Evolutionary conservation across 2,329 filamentous ascomycete species (phyloP).

Genomic region (Pseudopithomyces maydicus): DNA sequence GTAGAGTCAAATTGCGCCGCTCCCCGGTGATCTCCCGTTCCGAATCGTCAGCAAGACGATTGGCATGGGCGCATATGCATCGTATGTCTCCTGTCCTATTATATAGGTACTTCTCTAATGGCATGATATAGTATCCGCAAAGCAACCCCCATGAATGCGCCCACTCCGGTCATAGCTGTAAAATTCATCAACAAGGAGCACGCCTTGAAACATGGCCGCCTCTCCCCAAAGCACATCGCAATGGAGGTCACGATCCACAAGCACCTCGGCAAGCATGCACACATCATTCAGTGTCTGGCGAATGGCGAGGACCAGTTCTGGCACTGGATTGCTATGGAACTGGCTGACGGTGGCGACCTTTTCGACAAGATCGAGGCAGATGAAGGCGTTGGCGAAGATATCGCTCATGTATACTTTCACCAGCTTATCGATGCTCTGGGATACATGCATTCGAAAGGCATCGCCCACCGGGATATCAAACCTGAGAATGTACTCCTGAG

Average conservation of each 20-base stretch:
- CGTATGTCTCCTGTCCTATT: conserved; percentile 60
- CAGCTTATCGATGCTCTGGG: conserved; percentile 89
- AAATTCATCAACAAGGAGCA: conserved; percentile 99
- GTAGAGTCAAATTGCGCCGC: conserved; percentile 85
- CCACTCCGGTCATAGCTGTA: conserved; percentile 85
- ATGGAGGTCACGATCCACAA: conserved; percentile 92
- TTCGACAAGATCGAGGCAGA: conserved; percentile 99
- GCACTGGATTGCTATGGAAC: conserved; percentile 99
- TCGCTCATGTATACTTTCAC: conserved; percentile 94
- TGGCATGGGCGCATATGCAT: conserved; percentile 94
- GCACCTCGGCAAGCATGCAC: conserved; percentile 85
- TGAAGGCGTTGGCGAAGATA: conserved; percentile 89
- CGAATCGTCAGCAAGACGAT: conserved; percentile 96
- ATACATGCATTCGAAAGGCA: conserved; percentile 95
- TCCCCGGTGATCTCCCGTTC: conserved; percentile 86
- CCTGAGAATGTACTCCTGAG: conserved; percentile 95
- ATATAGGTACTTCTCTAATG: background rate
- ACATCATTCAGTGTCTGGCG: conserved; percentile 92
- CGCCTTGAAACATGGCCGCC: conserved; percentile 83
- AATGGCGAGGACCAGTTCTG: conserved; percentile 84
- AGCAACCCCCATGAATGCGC: conserved; percentile 73
- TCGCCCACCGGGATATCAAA: conserved; percentile 77
- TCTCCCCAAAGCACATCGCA: conserved; percentile 85
- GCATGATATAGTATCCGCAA: conserved; percentile 74
- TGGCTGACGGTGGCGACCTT: conserved; percentile 90